Conservation (phyloP, 345 rosid genomes). For the Melastoma malabathricum region DNA sequence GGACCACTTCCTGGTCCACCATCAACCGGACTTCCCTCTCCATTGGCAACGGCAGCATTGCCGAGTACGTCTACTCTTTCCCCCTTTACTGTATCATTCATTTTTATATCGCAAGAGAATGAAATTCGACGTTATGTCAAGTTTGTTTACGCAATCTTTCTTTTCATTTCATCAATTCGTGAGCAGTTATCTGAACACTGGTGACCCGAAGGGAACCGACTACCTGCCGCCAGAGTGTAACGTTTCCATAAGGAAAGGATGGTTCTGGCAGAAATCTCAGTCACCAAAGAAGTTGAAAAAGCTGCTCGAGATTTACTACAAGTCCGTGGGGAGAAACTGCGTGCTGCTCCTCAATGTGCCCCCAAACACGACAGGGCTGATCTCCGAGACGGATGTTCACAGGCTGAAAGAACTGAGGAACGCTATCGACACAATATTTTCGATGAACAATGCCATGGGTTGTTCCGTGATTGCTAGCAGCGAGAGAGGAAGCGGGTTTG, state of each 20-base stretch:
- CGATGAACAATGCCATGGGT: conserved; percentile 28
- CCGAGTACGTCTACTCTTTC: conserved; percentile 29
- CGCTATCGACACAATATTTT: conserved; percentile 37
- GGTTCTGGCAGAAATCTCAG: conserved; percentile 64
- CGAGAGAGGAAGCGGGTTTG: conserved; percentile 50
- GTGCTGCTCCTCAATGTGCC: conserved; percentile 54
- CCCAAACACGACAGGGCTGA: conserved; percentile 53
- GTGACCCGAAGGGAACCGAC: conserved; percentile 46
- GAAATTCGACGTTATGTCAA: too few relatives aligned
- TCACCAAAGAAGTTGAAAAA: conserved; percentile 39
- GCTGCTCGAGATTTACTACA: conserved; percentile 46
- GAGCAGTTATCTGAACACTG: conserved; percentile 40
- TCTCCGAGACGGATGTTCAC: conserved; percentile 30
- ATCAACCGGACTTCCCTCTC: conserved; percentile 49
- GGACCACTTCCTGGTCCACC: conserved; percentile 52
- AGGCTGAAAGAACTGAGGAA: conserved; percentile 30
- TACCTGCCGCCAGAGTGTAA: conserved; percentile 70
- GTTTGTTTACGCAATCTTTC: background rate
- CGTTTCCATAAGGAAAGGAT: conserved; percentile 44
- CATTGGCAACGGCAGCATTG: conserved; percentile 41
- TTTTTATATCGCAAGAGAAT: too few relatives aligned
- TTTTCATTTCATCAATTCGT: conserved; percentile 5
- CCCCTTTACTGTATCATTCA: too few relatives aligned
- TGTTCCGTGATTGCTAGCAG: conserved; percentile 34
- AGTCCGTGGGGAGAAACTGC: conserved; percentile 56